phyloP scores from a whole-genome alignment of 1,284 basidiomycete species.

The Fistulina hepatica region DNA sequence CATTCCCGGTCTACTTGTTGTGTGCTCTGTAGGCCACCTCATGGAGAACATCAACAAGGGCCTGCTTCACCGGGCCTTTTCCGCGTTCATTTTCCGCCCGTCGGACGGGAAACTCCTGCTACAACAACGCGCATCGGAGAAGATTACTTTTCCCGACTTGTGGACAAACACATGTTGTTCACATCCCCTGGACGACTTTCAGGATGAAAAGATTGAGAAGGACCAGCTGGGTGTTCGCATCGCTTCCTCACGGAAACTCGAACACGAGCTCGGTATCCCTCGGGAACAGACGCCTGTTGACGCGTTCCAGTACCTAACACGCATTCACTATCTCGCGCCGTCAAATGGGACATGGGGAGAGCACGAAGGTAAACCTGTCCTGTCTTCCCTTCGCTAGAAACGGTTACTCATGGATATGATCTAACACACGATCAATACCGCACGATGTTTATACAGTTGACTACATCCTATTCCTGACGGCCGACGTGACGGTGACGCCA shows the following conservation, averaged over 20 bases:
- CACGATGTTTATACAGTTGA: conserved; percentile 57
- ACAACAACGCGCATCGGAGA: conserved; percentile 91
- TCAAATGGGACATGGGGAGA: conserved; percentile 94
- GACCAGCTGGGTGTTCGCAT: conserved; percentile 79
- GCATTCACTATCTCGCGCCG: conserved; percentile 97
- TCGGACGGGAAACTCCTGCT: conserved; percentile 90
- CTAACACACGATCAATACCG: no score
- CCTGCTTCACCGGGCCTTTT: conserved; percentile 95
- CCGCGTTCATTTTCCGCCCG: conserved; percentile 93
- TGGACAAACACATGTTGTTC: conserved; percentile 99
- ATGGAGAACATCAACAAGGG: conserved; percentile 97
- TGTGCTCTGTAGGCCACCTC: conserved; percentile 63
- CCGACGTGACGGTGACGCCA: conserved; percentile 75
- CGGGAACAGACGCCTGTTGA: conserved; percentile 67
- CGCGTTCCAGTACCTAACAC: conserved; percentile 88
- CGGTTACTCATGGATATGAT: not conserved
- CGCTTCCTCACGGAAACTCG: conserved; percentile 90
- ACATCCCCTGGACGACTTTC: conserved; percentile 90
- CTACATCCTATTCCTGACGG: conserved; percentile 94
- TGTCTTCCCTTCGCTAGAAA: not conserved
- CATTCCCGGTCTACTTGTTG: conserved; percentile 4
- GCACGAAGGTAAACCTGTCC: conserved; percentile 73
- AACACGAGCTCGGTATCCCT: conserved; percentile 96
- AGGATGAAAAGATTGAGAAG: conserved; percentile 67
- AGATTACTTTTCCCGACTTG: conserved; percentile 99